A percentile compares a stretch with the other conserved stretches of the same genome.
Conservation (phyloP, 352 stramenopile genomes). For the Phytophthora syringae region DNA sequence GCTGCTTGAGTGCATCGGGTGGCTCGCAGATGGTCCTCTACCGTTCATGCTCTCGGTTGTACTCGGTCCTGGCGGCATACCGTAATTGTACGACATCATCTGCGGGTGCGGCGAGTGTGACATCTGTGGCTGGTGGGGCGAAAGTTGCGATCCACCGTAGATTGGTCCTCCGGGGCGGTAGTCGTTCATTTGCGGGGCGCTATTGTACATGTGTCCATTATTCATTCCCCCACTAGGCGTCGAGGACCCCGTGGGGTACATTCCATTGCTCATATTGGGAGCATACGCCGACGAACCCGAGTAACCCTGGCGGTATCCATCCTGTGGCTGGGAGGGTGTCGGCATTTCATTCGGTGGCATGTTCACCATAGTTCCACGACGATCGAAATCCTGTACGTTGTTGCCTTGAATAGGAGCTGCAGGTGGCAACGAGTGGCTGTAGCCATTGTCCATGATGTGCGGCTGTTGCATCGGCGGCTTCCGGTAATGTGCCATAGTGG, state of each 20-base stretch:
- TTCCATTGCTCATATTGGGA: slow-evolving; percentile 47
- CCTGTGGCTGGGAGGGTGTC: slow-evolving; percentile 21
- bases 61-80: slow-evolving; percentile 19
- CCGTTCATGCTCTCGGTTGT: slow-evolving; percentile 26
- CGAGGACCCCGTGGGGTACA: slow-evolving; percentile 48
- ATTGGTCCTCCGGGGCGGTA: slow-evolving; percentile 41
- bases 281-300: slow-evolving; percentile 24
- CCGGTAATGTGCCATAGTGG: slow-evolving; percentile 57
- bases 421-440: slow-evolving; percentile 49
- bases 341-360: slow-evolving; percentile 42
- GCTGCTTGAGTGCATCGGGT: slow-evolving; percentile 25
- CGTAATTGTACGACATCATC: slow-evolving; percentile 57
- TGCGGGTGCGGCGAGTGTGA: slow-evolving; percentile 42
- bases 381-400: slow-evolving; percentile 53
- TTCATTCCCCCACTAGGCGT: slow-evolving; percentile 32
- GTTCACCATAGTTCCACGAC: slow-evolving; percentile 49
- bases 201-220: slow-evolving; percentile 37
- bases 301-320: slow-evolving; percentile 41
- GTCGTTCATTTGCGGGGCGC: slow-evolving; percentile 37
- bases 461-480: slow-evolving; percentile 45
- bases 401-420: slow-evolving; percentile 24
- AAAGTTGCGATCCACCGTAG: slow-evolving; percentile 30
- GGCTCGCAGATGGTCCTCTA: slow-evolving; percentile 18
- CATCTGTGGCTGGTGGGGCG: slow-evolving; percentile 45
- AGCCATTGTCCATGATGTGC: slow-evolving; percentile 44